These are phyloP conservation scores for Teunomyces pallodes DNA, from an alignment of 805 yeast genomes.

Conservation along the genomic window DNA sequence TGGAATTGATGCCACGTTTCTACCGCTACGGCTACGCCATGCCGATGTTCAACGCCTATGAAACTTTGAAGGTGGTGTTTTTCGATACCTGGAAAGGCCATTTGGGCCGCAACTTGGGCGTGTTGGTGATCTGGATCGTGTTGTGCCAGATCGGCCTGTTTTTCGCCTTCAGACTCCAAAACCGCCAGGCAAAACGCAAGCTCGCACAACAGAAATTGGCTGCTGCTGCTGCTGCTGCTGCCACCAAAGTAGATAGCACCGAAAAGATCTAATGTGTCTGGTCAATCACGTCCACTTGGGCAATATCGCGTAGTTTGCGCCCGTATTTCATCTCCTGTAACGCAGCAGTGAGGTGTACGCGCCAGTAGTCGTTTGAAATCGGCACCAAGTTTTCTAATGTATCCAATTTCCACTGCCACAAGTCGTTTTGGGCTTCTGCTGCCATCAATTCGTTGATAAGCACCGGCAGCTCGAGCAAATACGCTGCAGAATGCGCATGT, in stretches of 20 bases:
- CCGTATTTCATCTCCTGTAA: slow-evolving; percentile 26
- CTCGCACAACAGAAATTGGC: not conserved
- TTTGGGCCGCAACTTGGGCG: slow-evolving; percentile 29
- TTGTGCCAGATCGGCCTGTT: slow-evolving; percentile 14
- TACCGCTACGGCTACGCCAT: slow-evolving; percentile 36
- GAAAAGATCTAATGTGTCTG: slow-evolving; percentile 10
- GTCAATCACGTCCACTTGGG: slow-evolving; percentile 24
- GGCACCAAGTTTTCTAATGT: slow-evolving; percentile 22
- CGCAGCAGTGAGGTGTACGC: slow-evolving; percentile 14
- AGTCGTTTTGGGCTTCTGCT: slow-evolving; percentile 12
- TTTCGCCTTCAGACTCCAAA: not conserved
- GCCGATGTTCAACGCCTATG: slow-evolving; percentile 34
- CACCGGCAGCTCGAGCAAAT: slow-evolving; percentile 24
- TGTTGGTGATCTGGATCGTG: slow-evolving; percentile 29
- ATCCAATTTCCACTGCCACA: slow-evolving; percentile 23
- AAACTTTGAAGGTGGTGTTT: slow-evolving; percentile 31
- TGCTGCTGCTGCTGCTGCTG: too few relatives aligned
- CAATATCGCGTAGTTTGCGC: slow-evolving; percentile 13
- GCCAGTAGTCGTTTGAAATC: slow-evolving; percentile 21
- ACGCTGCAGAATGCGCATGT: slow-evolving; percentile 15
- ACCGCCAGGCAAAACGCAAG: not conserved
- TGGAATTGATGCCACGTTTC: slow-evolving; percentile 29
- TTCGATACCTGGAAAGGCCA: slow-evolving; percentile 33
- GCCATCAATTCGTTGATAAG: slow-evolving; percentile 16
- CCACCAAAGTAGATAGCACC: not conserved